Conservation (phyloP, 1,284 basidiomycete genomes). For the Cryptococcus sp. region DNA sequence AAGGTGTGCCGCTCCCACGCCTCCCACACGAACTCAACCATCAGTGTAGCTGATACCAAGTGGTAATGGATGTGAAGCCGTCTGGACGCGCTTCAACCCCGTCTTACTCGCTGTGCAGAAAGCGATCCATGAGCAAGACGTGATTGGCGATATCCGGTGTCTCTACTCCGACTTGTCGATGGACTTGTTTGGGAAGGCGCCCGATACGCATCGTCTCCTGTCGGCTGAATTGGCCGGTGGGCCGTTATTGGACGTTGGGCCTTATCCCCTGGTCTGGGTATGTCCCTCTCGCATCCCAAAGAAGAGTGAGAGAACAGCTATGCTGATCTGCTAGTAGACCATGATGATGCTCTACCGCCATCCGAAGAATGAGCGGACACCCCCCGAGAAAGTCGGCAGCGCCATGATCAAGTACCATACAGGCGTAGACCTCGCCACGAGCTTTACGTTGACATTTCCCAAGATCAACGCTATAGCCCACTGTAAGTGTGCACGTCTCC, state of each 20-base stretch:
- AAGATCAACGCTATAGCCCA: conserved; percentile 45
- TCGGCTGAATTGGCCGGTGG: conserved; percentile 56
- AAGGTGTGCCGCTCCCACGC: conserved; percentile 33
- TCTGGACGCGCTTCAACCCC: conserved; percentile 55
- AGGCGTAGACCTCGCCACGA: conserved; percentile 49
- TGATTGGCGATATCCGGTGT: conserved; percentile 46
- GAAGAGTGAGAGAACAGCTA: not conserved
- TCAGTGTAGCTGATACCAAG: conserved; percentile 5
- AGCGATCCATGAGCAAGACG: conserved; percentile 41
- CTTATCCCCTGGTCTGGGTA: conserved; percentile 45
- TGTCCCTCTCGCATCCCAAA: conserved; percentile 3
- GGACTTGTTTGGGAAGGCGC: conserved; percentile 21
- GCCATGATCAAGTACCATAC: conserved; percentile 46
- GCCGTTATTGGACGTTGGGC: conserved; percentile 56
- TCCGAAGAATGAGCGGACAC: conserved; percentile 36
- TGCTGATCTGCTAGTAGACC: conserved; percentile 11
- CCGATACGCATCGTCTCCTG: conserved; percentile 50
- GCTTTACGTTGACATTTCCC: conserved; percentile 44
- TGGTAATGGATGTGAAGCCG: conserved; percentile 24
- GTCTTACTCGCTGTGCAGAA: conserved; percentile 46
- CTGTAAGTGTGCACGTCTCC: conserved; percentile 20
- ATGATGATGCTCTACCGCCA: conserved; percentile 45
- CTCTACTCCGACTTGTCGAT: conserved; percentile 47
- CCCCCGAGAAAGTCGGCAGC: conserved; percentile 36
- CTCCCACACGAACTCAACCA: not conserved